These are phyloP conservation scores for Calonectria crousiana DNA, from an alignment of 2,329 filamentous ascomycete genomes.

Conservation along the genomic window DNA sequence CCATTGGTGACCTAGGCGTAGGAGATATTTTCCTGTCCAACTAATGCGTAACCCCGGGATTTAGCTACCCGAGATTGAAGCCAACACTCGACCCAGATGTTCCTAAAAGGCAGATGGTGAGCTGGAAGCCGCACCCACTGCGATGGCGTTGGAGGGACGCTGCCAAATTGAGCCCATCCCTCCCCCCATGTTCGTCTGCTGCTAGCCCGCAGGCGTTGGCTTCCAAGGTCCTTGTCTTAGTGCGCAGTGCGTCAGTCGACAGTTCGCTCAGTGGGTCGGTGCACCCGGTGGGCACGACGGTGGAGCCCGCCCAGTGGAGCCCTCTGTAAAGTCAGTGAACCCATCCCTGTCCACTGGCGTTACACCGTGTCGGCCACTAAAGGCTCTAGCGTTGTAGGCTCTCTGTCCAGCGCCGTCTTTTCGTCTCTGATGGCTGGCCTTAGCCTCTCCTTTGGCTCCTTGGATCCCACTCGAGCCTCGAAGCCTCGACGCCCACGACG, in stretches of 20 bases:
- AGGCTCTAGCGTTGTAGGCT: slow-evolving; percentile 20
- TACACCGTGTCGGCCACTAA: slow-evolving; percentile 44
- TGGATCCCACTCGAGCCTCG: slow-evolving; percentile 29
- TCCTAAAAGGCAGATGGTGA: neutral
- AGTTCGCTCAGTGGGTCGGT: slow-evolving; percentile 25
- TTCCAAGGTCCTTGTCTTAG: slow-evolving; percentile 31
- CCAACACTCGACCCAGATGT: neutral
- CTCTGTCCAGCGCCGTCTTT: slow-evolving; percentile 10
- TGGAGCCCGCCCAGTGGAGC: slow-evolving; percentile 27
- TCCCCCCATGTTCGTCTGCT: neutral
- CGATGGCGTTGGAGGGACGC: slow-evolving; percentile 5
- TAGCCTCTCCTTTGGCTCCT: slow-evolving; percentile 33
- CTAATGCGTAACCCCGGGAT: slow-evolving; percentile 15
- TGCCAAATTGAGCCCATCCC: slow-evolving; percentile 4
- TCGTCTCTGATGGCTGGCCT: slow-evolving; percentile 35
- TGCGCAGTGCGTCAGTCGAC: slow-evolving; percentile 34
- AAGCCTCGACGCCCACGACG: slow-evolving; percentile 41
- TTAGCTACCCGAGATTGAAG: slow-evolving; percentile 9
- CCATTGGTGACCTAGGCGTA: neutral
- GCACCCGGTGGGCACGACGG: slow-evolving; percentile 1
- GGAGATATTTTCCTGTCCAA: slow-evolving; percentile 10
- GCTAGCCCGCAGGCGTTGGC: neutral
- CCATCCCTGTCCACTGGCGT: slow-evolving; percentile 43
- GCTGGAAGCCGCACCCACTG: neutral
- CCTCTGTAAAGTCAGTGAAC: slow-evolving; percentile 35